Conservation (phyloP, 2,329 filamentous ascomycete species). For the Diaporthe citrichinensis region DNA sequence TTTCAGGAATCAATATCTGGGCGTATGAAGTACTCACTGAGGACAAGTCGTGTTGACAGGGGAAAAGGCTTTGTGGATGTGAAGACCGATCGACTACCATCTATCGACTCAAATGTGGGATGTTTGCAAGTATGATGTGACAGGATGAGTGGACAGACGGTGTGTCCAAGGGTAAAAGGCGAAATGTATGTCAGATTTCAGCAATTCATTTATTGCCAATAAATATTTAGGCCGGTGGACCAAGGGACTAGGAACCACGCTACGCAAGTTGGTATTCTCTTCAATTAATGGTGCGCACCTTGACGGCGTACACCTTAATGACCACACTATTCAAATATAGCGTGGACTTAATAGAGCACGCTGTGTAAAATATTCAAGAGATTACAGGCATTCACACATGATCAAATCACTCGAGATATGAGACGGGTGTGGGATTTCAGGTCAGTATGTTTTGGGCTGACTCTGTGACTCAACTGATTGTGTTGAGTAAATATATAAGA, state of each 20-base stretch:
- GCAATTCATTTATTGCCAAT: too few species aligned
- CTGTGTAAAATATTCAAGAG: too few species aligned
- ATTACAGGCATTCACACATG: too few species aligned
- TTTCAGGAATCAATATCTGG: neutral
- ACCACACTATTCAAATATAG: neutral
- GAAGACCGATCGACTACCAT: neutral
- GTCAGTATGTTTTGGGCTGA: neutral
- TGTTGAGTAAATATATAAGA: neutral
- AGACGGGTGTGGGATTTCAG: too few species aligned
- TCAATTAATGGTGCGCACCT: neutral
- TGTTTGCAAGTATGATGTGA: neutral
- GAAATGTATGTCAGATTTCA: neutral
- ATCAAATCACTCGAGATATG: too few species aligned
- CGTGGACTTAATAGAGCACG: too few species aligned
- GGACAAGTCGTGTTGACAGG: neutral
- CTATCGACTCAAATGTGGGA: neutral
- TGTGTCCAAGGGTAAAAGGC: neutral
- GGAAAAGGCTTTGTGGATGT: neutral
- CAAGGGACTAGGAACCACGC: neutral
- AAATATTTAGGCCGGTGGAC: neutral
- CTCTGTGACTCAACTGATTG: neutral
- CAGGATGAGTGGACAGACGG: neutral
- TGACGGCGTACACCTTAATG: neutral
- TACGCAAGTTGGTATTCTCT: neutral
- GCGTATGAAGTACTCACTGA: neutral